Evolutionary conservation across 2,329 filamentous ascomycete species (phyloP).

Genomic region (Dothidotthia symphoricarpi): DNA sequence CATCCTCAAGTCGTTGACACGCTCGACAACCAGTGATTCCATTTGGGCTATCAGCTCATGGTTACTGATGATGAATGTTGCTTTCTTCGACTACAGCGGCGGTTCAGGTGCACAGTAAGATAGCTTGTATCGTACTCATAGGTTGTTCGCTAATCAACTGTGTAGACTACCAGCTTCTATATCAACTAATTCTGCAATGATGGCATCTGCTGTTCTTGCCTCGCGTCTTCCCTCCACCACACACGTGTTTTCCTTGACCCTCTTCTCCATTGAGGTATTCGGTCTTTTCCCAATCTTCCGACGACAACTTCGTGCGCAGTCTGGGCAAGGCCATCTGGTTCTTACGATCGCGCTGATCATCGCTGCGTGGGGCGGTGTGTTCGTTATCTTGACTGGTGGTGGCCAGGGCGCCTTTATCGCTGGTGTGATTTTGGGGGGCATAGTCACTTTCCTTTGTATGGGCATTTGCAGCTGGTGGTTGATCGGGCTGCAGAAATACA

Average conservation of each 20-base stretch:
- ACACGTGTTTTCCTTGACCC: conserved; percentile 89
- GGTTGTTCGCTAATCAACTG: conserved; percentile 10
- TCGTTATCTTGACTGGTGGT: conserved; percentile 54
- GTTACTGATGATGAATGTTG: conserved; percentile 91
- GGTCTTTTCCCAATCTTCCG: conserved; percentile 96
- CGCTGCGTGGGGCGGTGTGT: conserved; percentile 76
- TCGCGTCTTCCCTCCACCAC: conserved; percentile 85
- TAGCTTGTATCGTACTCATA: background rate
- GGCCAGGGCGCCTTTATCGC: conserved; percentile 60
- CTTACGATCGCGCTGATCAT: conserved; percentile 76
- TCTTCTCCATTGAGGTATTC: conserved; percentile 97
- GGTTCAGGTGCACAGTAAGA: conserved; percentile 55
- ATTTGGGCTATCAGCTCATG: conserved; percentile 98
- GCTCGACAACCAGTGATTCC: conserved; percentile 85
- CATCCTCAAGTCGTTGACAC: conserved; percentile 94
- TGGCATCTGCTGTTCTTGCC: conserved; percentile 92
- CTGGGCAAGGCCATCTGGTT: conserved; percentile 74
- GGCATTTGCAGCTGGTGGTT: conserved; percentile 97
- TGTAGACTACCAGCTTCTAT: conserved; percentile 69
- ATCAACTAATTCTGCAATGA: conserved; percentile 92
- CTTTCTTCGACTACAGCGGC: conserved; percentile 95
- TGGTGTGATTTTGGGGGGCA: conserved; percentile 73
- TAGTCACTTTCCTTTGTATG: conserved; percentile 75
- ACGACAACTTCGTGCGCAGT: conserved; percentile 78
- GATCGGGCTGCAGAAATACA: conserved; percentile 95